Conservation (phyloP, 768 basidiomycete genomes). For the Russula sp. region DNA sequence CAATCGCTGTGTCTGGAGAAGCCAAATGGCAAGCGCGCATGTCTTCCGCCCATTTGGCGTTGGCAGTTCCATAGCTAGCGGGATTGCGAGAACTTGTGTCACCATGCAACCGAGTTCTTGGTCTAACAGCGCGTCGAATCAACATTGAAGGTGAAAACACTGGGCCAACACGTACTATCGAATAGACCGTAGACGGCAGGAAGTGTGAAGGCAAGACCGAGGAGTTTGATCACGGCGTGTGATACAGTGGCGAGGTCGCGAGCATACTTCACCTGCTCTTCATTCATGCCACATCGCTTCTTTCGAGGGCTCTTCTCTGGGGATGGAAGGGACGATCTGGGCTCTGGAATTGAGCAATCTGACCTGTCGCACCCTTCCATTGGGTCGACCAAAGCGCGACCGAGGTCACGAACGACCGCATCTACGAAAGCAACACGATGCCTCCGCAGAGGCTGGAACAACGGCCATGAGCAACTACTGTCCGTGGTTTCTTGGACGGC, state of each 20-base stretch:
- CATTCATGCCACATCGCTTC: slow-evolving; percentile 66
- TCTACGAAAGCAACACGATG: slow-evolving; percentile 45
- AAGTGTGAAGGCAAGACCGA: slow-evolving; percentile 53
- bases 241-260: slow-evolving; percentile 71
- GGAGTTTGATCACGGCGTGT: slow-evolving; percentile 63
- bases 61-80: slow-evolving; percentile 59
- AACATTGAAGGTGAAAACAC: not conserved
- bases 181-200: slow-evolving; percentile 58
- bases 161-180: slow-evolving; percentile 41
- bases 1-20: slow-evolving; percentile 65
- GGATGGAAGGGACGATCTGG: slow-evolving; percentile 45
- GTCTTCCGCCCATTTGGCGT: slow-evolving; percentile 87
- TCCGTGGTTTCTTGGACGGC: slow-evolving; percentile 40
- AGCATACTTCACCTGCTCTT: slow-evolving; percentile 67
- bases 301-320: slow-evolving; percentile 59
- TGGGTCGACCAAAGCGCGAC: slow-evolving; percentile 60
- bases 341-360: slow-evolving; percentile 10
- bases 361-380: slow-evolving; percentile 17
- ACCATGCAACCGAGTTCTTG: slow-evolving; percentile 54
- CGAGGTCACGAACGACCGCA: slow-evolving; percentile 64
- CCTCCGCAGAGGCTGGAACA: too few species aligned
- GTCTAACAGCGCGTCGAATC: slow-evolving; percentile 36
- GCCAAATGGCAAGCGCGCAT: slow-evolving; percentile 68
- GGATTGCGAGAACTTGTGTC: slow-evolving; percentile 62
- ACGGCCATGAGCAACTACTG: slow-evolving; percentile 57